These are phyloP conservation scores for Sugiyamaella sp. DNA, from an alignment of 1,139 yeast genomes.

Conservation along the genomic window DNA sequence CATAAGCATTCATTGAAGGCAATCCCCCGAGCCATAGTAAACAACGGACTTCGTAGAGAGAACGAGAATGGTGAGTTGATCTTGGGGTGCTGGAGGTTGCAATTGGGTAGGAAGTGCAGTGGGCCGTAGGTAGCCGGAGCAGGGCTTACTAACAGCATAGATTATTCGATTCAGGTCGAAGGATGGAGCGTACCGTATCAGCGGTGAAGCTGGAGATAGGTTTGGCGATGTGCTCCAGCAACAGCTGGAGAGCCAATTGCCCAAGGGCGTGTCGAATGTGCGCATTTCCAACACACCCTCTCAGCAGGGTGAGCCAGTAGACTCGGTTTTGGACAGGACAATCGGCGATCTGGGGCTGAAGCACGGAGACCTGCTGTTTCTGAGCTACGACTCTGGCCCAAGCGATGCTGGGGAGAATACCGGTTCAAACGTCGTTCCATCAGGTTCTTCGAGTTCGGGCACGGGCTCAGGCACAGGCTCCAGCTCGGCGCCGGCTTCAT, in stretches of 20 bases:
- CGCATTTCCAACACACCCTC: constrained; percentile 48
- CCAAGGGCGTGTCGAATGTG: constrained; percentile 24
- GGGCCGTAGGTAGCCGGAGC: neutral
- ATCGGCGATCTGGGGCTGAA: constrained; percentile 58
- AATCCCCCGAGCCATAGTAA: no score
- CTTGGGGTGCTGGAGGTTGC: neutral
- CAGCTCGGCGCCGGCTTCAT: neutral
- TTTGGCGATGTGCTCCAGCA: constrained; percentile 40
- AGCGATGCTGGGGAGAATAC: constrained; percentile 16
- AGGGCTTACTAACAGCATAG: constrained; percentile 37
- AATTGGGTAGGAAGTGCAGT: neutral
- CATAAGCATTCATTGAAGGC: no score
- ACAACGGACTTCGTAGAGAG: no score
- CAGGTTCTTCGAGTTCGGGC: neutral
- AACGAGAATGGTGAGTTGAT: no score
- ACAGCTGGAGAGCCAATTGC: constrained; percentile 12
- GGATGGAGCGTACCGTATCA: constrained; percentile 78
- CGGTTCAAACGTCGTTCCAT: neutral
- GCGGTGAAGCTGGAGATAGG: constrained; percentile 55
- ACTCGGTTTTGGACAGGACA: constrained; percentile 50
- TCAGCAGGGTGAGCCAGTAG: constrained; percentile 52
- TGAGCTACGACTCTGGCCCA: constrained; percentile 49
- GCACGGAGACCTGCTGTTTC: constrained; percentile 84
- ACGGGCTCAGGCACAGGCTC: neutral
- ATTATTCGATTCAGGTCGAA: constrained; percentile 78